A percentile compares a stretch with the other conserved stretches of the same genome.
Conservation (phyloP, 2,329 filamentous ascomycete genomes). For the Colletotrichum sp. region DNA sequence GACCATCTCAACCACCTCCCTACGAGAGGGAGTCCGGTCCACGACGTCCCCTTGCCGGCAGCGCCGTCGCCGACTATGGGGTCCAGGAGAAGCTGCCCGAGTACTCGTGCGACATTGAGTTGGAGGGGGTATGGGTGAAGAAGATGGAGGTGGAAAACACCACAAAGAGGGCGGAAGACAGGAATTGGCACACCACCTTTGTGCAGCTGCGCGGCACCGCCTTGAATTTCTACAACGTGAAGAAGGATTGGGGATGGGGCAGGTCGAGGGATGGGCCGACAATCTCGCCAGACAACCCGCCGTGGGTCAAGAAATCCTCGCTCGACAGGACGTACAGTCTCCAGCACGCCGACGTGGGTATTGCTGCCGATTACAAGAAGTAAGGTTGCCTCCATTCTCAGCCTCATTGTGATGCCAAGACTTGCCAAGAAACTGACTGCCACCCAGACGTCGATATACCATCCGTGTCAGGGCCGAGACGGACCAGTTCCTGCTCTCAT, state of each 20-base stretch:
- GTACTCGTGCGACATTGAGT: conserved; percentile 61
- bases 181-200: conserved; percentile 69
- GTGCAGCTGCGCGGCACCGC: conserved; percentile 72
- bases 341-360: conserved; percentile 76
- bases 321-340: conserved; percentile 73
- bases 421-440: conserved; percentile 17
- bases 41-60: conserved; percentile 26
- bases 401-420: conserved; percentile 14
- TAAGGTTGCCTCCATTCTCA: conserved; percentile 40
- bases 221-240: conserved; percentile 68
- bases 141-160: conserved; percentile 73
- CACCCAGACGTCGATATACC: conserved; percentile 62
- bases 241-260: conserved; percentile 60
- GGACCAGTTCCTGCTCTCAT: conserved; percentile 75
- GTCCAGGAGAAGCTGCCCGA: conserved; percentile 51
- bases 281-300: conserved; percentile 54
- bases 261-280: conserved; percentile 50
- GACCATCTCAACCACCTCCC: conserved; percentile 52
- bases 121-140: conserved; percentile 63
- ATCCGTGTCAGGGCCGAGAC: conserved; percentile 76
- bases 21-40: conserved; percentile 40
- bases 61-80: conserved; percentile 13
- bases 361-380: conserved; percentile 76
- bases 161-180: conserved; percentile 64
- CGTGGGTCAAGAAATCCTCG: conserved; percentile 57